These are phyloP conservation scores for Saururus chinensis DNA, from an alignment of 164 flowering plant genomes.

Conservation along the genomic window DNA sequence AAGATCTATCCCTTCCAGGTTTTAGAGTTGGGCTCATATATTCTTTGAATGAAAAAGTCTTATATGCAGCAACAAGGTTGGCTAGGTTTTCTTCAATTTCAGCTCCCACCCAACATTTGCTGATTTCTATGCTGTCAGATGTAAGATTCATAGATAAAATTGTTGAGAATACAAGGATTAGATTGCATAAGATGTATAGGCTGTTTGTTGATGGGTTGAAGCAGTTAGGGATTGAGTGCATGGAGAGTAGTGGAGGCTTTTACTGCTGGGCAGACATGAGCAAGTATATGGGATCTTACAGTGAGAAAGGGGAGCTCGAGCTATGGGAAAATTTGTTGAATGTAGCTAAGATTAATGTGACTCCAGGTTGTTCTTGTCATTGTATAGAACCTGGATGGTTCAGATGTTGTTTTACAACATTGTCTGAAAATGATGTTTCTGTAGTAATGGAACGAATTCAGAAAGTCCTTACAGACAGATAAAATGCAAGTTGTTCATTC, in stretches of 20 bases:
- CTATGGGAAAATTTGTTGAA: constrained; percentile 83
- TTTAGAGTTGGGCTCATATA: constrained; percentile 63
- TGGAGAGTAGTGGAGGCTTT: constrained; percentile 60
- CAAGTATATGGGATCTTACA: constrained; percentile 56
- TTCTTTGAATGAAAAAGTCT: constrained; percentile 53
- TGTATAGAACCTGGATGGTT: constrained; percentile 99
- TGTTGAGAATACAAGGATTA: constrained; percentile 32
- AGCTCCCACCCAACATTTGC: constrained; percentile 56
- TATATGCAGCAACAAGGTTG: constrained; percentile 61
- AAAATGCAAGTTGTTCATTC: constrained; percentile 30
- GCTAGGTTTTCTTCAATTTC: constrained; percentile 73
- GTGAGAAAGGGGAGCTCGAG: constrained; percentile 94
- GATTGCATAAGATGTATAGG: constrained; percentile 35
- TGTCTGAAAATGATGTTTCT: constrained; percentile 64
- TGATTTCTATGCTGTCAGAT: constrained; percentile 74
- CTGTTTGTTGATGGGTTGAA: constrained; percentile 50
- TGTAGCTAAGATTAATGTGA: constrained; percentile 61
- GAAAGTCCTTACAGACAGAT: constrained; percentile 43
- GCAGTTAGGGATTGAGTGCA: constrained; percentile 56
- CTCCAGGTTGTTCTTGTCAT: constrained; percentile 87
- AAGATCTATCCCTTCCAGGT: constrained; percentile 71
- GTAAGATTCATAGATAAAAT: constrained; percentile 32
- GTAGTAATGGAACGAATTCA: constrained; percentile 70
- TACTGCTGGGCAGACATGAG: constrained; percentile 98
- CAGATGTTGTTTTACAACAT: constrained; percentile 55